Evolutionary conservation across 2,329 filamentous ascomycete genomes (phyloP).

Genomic region (Nemania serpens): DNA sequence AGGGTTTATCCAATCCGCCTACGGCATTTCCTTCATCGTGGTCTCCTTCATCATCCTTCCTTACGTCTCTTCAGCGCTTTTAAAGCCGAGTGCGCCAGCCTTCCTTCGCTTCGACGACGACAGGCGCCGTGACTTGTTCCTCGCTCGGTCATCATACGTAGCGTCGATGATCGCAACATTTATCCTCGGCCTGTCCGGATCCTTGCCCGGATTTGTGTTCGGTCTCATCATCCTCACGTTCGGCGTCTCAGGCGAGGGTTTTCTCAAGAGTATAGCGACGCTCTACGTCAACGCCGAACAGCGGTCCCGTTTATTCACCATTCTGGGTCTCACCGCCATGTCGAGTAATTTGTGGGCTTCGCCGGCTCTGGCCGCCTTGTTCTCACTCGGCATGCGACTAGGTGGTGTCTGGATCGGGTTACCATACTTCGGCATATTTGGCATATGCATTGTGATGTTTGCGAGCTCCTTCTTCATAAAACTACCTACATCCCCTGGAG

Average conservation of each 20-base stretch:
- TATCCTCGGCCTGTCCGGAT: conserved; percentile 35
- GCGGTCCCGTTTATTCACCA: conserved; percentile 38
- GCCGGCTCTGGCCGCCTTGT: conserved; percentile 38
- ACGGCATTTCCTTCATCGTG: conserved; percentile 37
- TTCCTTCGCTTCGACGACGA: conserved; percentile 34
- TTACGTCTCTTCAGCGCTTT: conserved; percentile 31
- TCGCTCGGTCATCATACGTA: conserved; percentile 35
- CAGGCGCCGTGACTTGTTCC: conserved; percentile 37
- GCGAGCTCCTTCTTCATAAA: conserved; percentile 33
- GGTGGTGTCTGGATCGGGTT: conserved; percentile 40
- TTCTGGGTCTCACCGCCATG: conserved; percentile 34
- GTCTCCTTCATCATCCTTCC: conserved; percentile 38
- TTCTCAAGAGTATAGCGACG: conserved; percentile 36
- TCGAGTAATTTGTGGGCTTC: conserved; percentile 35
- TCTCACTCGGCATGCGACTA: conserved; percentile 39
- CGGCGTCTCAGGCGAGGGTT: conserved; percentile 36
- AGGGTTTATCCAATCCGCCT: conserved; percentile 40
- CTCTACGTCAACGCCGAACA: conserved; percentile 38
- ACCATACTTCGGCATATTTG: conserved; percentile 41
- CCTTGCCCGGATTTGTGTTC: conserved; percentile 34
- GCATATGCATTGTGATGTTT: conserved; percentile 35
- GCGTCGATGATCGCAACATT: conserved; percentile 33
- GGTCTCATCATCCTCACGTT: conserved; percentile 40
- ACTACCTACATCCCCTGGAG: conserved; percentile 11
- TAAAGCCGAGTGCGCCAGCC: conserved; percentile 28